These are phyloP conservation scores for Priceomyces fermenticarens DNA, from an alignment of 805 yeast genomes.

Conservation along the genomic window DNA sequence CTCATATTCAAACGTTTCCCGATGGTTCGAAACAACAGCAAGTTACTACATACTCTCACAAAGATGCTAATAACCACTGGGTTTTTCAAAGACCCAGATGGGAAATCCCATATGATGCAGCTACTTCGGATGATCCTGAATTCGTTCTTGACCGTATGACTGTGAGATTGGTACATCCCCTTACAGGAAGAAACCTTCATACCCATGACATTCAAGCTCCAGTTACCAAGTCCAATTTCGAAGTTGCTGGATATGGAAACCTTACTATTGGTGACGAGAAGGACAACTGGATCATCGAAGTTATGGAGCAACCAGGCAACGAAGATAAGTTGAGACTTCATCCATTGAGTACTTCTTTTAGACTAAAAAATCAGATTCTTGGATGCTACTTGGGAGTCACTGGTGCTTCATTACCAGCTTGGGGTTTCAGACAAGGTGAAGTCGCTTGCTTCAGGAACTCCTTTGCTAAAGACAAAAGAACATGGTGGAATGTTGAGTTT, in stretches of 20 bases:
- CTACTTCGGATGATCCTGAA: slow-evolving; percentile 28
- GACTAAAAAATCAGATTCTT: slow-evolving; percentile 63
- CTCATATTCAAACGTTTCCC: slow-evolving; percentile 45
- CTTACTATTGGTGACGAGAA: slow-evolving; percentile 61
- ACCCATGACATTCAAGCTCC: slow-evolving; percentile 68
- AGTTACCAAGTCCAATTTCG: slow-evolving; percentile 50
- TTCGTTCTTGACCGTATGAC: slow-evolving; percentile 55
- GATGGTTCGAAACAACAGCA: slow-evolving; percentile 48
- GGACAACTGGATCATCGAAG: slow-evolving; percentile 77
- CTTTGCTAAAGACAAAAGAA: slow-evolving; percentile 72
- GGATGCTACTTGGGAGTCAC: slow-evolving; percentile 86
- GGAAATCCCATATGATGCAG: slow-evolving; percentile 27
- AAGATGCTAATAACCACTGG: slow-evolving; percentile 45
- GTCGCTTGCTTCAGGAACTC: slow-evolving; percentile 74
- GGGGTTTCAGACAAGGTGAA: slow-evolving; percentile 99
- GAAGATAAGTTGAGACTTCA: slow-evolving; percentile 59
- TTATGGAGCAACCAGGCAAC: slow-evolving; percentile 54
- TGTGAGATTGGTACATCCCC: slow-evolving; percentile 60
- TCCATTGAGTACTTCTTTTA: slow-evolving; percentile 80
- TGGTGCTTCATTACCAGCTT: slow-evolving; percentile 78
- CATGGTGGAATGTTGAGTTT: slow-evolving; percentile 85
- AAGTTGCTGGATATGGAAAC: slow-evolving; percentile 75
- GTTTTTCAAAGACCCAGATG: slow-evolving; percentile 48
- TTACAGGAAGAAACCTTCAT: slow-evolving; percentile 66
- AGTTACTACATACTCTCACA: slow-evolving; percentile 45